A percentile compares a stretch with the other conserved stretches of the same genome.
phyloP scores from a whole-genome alignment of 2,329 filamentous ascomycete genomes.

The Fusarium stilboides region DNA sequence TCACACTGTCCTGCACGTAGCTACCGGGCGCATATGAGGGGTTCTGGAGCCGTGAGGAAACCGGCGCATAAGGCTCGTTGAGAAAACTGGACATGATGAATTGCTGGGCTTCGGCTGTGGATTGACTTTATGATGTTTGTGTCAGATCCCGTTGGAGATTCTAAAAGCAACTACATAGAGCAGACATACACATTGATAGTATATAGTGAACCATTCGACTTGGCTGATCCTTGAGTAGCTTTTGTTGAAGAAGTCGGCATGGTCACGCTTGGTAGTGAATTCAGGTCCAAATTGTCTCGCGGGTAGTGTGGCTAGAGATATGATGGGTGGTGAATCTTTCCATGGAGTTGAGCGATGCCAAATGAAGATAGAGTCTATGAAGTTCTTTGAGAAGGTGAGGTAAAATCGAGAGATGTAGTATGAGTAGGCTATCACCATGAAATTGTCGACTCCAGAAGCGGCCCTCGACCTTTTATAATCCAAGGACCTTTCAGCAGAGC shows the following conservation, averaged over 20 bases:
- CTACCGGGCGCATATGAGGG: slow-evolving; percentile 1
- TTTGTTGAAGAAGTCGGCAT: slow-evolving; percentile 9
- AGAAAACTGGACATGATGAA: slow-evolving; percentile 1
- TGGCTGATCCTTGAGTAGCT: slow-evolving; percentile 5
- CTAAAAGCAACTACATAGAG: background rate
- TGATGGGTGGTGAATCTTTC: background rate
- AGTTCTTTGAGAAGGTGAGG: background rate
- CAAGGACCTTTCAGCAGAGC: background rate
- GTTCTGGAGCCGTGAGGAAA: slow-evolving; percentile 7
- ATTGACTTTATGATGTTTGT: background rate
- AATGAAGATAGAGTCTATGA: background rate
- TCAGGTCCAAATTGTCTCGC: background rate
- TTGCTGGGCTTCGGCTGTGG: background rate
- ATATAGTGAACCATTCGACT: background rate
- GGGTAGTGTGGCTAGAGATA: background rate
- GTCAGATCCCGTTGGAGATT: background rate
- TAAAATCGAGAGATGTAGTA: background rate
- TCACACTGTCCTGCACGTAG: slow-evolving; percentile 8
- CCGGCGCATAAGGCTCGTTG: slow-evolving; percentile 5
- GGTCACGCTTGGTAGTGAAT: background rate
- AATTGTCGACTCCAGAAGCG: background rate
- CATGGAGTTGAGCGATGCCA: background rate
- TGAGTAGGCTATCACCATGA: background rate
- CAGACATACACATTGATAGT: background rate
- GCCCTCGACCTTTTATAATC: background rate